Evolutionary conservation across 768 basidiomycete species (phyloP), one percentile per base, ranked within the genome.

Genomic region (Lentinula raphanica): DNA sequence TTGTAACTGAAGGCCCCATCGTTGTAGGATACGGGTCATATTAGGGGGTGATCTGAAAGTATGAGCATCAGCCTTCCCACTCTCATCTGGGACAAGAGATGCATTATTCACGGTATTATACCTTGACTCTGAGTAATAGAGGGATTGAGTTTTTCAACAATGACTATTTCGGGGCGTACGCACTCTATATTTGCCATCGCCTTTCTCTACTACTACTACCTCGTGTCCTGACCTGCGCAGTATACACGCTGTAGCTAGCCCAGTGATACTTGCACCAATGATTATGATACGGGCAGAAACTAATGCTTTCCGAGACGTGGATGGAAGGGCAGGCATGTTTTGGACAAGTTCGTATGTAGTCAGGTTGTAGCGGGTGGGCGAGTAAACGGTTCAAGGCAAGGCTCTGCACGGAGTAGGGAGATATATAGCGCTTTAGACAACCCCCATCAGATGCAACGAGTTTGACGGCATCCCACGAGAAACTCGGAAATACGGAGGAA

Each of bases 141-240:
- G n/a, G n/a, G n/a, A 49, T 36, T 28, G 9, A 44, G 42, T 21
- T 23, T 36, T 28, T 12, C 3, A 6, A 23, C 11, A 31, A 49
- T 35, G 23, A 27, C 45, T 13, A 54, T 31, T n/a, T n/a, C n/a
- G n/a, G n/a, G n/a, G n/a, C n/a, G 2, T n/a, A 64, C 75, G 61
- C 63, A 78, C 77, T 63, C 65, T 70, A n/a, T 72, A 67, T n/a
- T 71, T 71, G 15, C 76, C 77, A 56, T 74, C 72, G 17, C 67
- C 69, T 59, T 75, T 71, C 65, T 87, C 86, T 21, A 87, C 66
- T 2, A 88, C 76, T 2, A 77, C 70, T n/a, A 86, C 85, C 31
- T 73, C 69, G 68, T 88, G 86, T 5, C 86, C 86, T 5, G 79
- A 79, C 62, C 76, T 77, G 45, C 75, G 75, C 40, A 88, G 72